Base-by-base conservation (phyloP, 495 filamentous ascomycete species). In the Amniculicola lignicola region DNA sequence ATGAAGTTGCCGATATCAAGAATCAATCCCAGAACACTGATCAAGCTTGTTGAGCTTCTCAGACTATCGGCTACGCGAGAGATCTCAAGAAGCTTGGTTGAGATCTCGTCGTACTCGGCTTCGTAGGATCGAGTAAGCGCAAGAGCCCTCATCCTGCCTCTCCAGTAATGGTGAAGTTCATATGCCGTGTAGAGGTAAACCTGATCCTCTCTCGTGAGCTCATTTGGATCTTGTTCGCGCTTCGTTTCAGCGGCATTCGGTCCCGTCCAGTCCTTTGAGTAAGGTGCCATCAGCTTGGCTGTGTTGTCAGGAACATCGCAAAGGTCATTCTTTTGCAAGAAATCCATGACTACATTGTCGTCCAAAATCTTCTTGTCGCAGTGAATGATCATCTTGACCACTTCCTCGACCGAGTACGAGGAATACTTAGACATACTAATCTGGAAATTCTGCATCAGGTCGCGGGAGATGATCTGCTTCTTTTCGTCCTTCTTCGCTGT, bases 1-100 rank as follows among this genome's bases (percentile, higher is more conserved):
- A 98, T 98, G 77, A 93, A 98, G 67, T 98, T 98, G 67, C 93
- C 93, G 65, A 98, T 95, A 72, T 95, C 90, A 61, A 97, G 76
- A 69, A 98, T 98, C 41, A 98, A 75, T 55, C 92, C 92, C 18
- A 98, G 84, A 36, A 98, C 89, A 56, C 93, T 95, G 82, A 96
- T 95, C 62, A 98, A 74, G 6, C 89, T 82, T 2, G 94, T 89
- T 2, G 92, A 96, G 61, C 92, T 89, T 24, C 92, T 80, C 39
- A 98, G 72, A 14, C 88, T 87, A 70, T 98, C 94, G 39, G 90
- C 90, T 21, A 94, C 90, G 42, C 73, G 71, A 19, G 95, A 89
- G 19, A 98, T 82, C 39, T 92, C 81, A 54, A 82, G 81, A 51
- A 98, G 76, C 70, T 89, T 93, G 10, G 78, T 73, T 0, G 86